phyloP scores from a whole-genome alignment of 805 yeast genomes.

The Candida hungchunana region DNA sequence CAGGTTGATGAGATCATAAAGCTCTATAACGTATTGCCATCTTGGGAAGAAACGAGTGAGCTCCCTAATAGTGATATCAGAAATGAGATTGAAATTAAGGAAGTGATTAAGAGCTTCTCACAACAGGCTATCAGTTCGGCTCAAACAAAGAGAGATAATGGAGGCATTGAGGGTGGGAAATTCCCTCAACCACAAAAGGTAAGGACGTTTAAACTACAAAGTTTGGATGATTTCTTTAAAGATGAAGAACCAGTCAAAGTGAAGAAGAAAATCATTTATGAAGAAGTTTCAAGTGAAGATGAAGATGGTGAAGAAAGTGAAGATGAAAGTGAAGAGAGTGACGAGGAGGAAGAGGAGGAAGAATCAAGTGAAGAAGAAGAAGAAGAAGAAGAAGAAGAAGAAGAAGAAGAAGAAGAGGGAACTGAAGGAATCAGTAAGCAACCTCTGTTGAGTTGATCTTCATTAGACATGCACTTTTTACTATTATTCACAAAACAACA shows the following conservation, averaged over 20 bases:
- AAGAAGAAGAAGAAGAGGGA: constrained; percentile 3
- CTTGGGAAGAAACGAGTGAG: constrained; percentile 40
- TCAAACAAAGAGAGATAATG: background rate
- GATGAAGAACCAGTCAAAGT: constrained; percentile 31
- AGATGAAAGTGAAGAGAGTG: constrained; percentile 30
- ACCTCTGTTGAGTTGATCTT: too few relatives aligned
- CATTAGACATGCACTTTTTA: too few relatives aligned
- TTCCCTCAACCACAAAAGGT: constrained; percentile 17
- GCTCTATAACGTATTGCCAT: constrained; percentile 29
- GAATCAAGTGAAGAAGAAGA: constrained; percentile 22
- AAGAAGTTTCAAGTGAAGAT: constrained; percentile 20
- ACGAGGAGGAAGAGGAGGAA: constrained; percentile 27
- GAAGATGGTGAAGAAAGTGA: constrained; percentile 28
- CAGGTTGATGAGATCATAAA: constrained; percentile 24
- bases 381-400: constrained; percentile 13
- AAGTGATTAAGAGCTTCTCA: constrained; percentile 31
- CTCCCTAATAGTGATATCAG: constrained; percentile 33
- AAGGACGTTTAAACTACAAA: constrained; percentile 57
- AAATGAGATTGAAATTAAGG: constrained; percentile 36
- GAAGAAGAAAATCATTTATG: constrained; percentile 15
- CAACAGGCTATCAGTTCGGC: constrained; percentile 6
- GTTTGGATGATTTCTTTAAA: constrained; percentile 82
- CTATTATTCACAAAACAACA: constrained; percentile 14
- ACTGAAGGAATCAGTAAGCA: too few relatives aligned
- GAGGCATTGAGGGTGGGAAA: constrained; percentile 4